phyloP scores from a whole-genome alignment of 345 rosid genomes.

The Garcia nutans region DNA sequence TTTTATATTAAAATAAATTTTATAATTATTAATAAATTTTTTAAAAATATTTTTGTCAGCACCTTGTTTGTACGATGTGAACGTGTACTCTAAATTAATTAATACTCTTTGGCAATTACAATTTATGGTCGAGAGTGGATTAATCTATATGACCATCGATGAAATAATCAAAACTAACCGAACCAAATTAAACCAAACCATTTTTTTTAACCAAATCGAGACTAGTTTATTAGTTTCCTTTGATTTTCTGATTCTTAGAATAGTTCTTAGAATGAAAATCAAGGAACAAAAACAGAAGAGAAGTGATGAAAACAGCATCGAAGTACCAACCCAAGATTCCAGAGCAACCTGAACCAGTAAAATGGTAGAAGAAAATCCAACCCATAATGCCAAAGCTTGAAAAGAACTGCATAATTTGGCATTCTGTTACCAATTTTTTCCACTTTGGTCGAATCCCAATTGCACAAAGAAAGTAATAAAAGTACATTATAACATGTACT shows the following conservation, averaged over 20 bases:
- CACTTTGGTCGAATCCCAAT: slow-evolving; percentile 56
- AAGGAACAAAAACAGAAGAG: slow-evolving; percentile 51
- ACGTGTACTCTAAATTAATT: not conserved
- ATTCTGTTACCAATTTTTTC: slow-evolving; percentile 60
- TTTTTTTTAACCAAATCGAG: too few relatives aligned
- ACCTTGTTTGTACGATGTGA: not conserved
- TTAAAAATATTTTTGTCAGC: too few relatives aligned
- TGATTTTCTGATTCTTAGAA: slow-evolving; percentile 2
- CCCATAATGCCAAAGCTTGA: slow-evolving; percentile 41
- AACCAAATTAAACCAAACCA: too few relatives aligned
- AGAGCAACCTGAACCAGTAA: slow-evolving; percentile 52
- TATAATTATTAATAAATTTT: too few relatives aligned
- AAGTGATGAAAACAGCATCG: slow-evolving; percentile 43
- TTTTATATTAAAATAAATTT: too few relatives aligned
- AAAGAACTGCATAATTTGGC: slow-evolving; percentile 60
- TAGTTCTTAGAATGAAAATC: slow-evolving; percentile 57
- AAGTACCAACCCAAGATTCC: slow-evolving; percentile 61
- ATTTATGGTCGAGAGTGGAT: not conserved
- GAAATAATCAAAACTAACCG: too few relatives aligned
- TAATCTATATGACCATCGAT: not conserved
- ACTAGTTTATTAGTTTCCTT: not conserved
- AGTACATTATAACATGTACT: slow-evolving; percentile 66
- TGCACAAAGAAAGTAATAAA: slow-evolving; percentile 46
- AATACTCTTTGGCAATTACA: not conserved
- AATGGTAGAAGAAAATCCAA: slow-evolving; percentile 43